Conservation (phyloP, 2,329 filamentous ascomycete species). For the Neonectria neomacrospora region DNA sequence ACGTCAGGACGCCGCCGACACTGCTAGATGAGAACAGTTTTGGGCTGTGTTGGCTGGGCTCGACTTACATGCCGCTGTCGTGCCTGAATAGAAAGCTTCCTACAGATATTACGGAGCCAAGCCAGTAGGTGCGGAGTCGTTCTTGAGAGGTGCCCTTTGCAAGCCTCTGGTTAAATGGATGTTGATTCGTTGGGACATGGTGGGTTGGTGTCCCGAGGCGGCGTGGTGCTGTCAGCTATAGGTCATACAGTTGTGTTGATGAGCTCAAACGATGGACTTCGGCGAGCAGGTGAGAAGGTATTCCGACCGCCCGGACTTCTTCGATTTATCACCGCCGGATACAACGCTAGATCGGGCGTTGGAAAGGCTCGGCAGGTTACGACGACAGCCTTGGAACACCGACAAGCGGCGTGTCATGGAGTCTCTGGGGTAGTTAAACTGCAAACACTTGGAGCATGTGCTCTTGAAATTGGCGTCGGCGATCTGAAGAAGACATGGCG, state of each 20-base stretch:
- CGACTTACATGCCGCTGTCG: conserved; percentile 24
- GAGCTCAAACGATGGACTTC: background rate
- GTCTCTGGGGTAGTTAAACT: conserved; percentile 11
- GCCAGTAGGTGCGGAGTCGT: conserved; percentile 6
- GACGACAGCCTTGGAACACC: background rate
- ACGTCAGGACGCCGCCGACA: conserved; percentile 28
- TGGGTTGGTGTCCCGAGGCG: background rate
- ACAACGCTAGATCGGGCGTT: background rate
- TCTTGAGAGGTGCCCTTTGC: background rate
- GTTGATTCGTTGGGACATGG: background rate
- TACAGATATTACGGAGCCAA: conserved; percentile 16
- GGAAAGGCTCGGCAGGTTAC: background rate
- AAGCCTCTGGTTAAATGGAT: background rate
- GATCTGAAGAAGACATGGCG: conserved; percentile 2
- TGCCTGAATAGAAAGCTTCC: conserved; percentile 20
- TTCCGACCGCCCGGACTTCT: background rate
- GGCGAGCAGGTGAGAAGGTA: background rate
- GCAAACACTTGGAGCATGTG: background rate
- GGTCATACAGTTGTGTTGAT: background rate
- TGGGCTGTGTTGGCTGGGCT: background rate
- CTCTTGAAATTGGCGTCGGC: background rate
- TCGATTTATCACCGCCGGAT: background rate
- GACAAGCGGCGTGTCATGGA: background rate
- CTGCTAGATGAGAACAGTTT: background rate
- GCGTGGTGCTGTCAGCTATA: conserved; percentile 8